Percentiles rank a stretch among this genome's conserved stretches.
phyloP scores from a whole-genome alignment of 148 eudicot genomes.

The Rheum nobile region DNA sequence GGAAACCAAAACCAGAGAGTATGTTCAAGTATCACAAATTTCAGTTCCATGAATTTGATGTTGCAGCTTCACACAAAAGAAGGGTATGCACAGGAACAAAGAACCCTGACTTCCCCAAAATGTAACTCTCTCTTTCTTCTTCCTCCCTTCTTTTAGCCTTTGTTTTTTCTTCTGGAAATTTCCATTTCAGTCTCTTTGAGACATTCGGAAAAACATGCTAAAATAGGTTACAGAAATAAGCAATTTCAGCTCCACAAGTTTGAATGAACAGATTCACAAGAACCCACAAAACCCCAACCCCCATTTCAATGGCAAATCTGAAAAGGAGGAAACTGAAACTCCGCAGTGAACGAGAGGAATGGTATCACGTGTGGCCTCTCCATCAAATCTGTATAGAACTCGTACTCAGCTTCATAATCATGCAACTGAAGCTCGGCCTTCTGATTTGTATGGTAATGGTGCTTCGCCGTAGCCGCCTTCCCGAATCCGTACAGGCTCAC shows the following conservation, averaged over 20 bases:
- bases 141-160: background rate
- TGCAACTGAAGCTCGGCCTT: conserved; percentile 67
- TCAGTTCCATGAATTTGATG: background rate
- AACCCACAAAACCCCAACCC: background rate
- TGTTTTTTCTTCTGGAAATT: background rate
- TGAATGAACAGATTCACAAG: background rate
- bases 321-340: conserved; percentile 67
- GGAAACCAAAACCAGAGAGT: background rate
- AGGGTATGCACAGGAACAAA: background rate
- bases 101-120: background rate
- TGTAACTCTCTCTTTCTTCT: background rate
- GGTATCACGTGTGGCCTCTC: conserved; percentile 49
- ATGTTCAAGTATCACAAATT: background rate
- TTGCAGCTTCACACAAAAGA: background rate
- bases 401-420: conserved; percentile 82
- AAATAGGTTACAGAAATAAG: background rate
- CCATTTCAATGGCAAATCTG: conserved; percentile 41
- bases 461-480: conserved; percentile 50
- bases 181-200: background rate
- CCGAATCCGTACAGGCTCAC: conserved; percentile 82
- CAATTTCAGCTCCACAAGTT: background rate
- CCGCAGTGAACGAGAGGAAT: conserved; percentile 31
- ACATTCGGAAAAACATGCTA: background rate
- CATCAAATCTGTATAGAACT: conserved; percentile 60
- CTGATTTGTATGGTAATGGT: conserved; percentile 87